These are phyloP conservation scores for Cyberlindnera euphorbiae DNA, from an alignment of 805 yeast species.

Conservation along the genomic window DNA sequence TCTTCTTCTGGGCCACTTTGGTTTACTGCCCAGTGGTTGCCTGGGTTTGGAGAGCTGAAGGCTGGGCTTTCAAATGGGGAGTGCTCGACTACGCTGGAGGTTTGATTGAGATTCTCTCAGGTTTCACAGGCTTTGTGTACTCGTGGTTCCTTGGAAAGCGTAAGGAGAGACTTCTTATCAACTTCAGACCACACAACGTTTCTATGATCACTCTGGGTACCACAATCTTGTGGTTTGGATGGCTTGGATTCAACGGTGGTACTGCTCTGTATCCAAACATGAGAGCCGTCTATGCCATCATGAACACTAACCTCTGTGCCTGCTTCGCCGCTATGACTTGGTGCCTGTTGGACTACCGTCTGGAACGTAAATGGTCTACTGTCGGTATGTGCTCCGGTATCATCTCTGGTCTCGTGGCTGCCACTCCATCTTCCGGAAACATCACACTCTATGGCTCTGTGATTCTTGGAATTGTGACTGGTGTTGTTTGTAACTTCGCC, in stretches of 20 bases:
- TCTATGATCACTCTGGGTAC: slow-evolving; percentile 90
- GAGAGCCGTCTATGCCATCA: slow-evolving; percentile 81
- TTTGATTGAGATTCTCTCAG: slow-evolving; percentile 89
- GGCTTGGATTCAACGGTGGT: slow-evolving; percentile 95
- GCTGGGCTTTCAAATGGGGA: slow-evolving; percentile 93
- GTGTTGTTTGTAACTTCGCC: slow-evolving; percentile 81
- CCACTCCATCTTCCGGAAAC: slow-evolving; percentile 91
- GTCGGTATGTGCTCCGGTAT: slow-evolving; percentile 95
- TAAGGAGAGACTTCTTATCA: slow-evolving; percentile 67
- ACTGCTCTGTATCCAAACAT: slow-evolving; percentile 78
- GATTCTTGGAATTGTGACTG: slow-evolving; percentile 75
- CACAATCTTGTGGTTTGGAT: slow-evolving; percentile 82
- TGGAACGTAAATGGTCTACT: slow-evolving; percentile 88
- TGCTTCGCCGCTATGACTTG: slow-evolving; percentile 88
- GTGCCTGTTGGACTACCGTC: slow-evolving; percentile 84
- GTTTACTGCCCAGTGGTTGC: slow-evolving; percentile 94
- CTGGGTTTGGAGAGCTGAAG: slow-evolving; percentile 92
- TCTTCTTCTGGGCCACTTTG: slow-evolving; percentile 83
- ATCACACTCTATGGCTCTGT: slow-evolving; percentile 92
- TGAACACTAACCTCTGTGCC: slow-evolving; percentile 89
- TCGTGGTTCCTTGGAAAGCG: slow-evolving; percentile 79
- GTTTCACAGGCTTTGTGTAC: slow-evolving; percentile 85
- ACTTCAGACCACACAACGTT: slow-evolving; percentile 93
- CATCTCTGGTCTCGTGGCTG: slow-evolving; percentile 94
- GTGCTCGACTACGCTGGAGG: slow-evolving; percentile 97